Evolutionary conservation across 140 eudicot genomes (phyloP), one percentile per base, ranked within the genome.

Genomic region (Eryngium alpinum): DNA sequence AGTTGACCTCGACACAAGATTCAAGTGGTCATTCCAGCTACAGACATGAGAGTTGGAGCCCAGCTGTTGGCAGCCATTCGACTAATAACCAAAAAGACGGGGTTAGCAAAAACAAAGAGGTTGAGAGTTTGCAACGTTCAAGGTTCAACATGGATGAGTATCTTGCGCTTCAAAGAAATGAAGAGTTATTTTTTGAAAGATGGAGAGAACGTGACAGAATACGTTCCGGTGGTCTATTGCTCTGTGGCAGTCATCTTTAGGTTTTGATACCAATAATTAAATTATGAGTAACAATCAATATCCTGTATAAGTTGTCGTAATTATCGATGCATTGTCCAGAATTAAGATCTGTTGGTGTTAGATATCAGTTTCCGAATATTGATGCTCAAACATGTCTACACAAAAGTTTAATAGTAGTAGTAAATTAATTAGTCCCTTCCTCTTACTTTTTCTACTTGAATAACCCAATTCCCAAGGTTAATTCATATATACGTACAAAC

Each of bases 11-110:
- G n/a, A 83, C 77, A 10, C 87, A 83, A 72, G 96, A 89, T 22
- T 84, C 81, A 28, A 82, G 88, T 62, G 76, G 77, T 74, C 77
- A 72, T 75, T 83, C 96, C 77, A 82, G 77, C 27, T 89, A 97
- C 77, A 85, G 96, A 56, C 88, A 80, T 16, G 93, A 94, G 73
- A 89, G 93, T 77, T 94, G 93, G 91, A 86, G 89, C 85, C 97
- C 97, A 16, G 97, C 81, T 52, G 16, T 79, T 28, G 44, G 72
- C 38, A 82, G 85, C 27, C 72, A 57, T 83, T 82, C 84, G 34
- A 46, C 82, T 52, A 81, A 80, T 29, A 82, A 67, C 59, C 50
- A 32, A 76, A 31, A 25, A 33, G 84, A 49, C 22, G 79, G 71
- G 63, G 85, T 53, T 80, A 65, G 75, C 75, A 82, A 27, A 72